phyloP scores from a whole-genome alignment of 2,329 filamentous ascomycete genomes.

The Monosporascus sp. region DNA sequence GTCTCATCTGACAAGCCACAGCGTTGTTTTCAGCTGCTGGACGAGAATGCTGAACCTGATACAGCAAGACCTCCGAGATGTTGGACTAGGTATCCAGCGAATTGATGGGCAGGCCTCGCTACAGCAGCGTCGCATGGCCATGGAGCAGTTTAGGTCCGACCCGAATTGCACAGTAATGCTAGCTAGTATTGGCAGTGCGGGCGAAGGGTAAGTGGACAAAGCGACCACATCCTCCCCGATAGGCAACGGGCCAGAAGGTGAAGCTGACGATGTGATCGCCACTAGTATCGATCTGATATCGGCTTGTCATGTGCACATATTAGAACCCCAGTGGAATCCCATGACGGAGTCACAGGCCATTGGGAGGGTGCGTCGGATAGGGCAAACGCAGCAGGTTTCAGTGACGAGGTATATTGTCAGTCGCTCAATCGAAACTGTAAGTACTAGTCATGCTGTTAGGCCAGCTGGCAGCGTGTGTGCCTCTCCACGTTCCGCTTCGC shows the following conservation, averaged over 20 bases:
- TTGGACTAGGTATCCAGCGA: slow-evolving; percentile 9
- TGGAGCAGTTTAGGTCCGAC: slow-evolving; percentile 15
- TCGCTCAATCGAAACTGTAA: slow-evolving; percentile 14
- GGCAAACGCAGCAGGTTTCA: slow-evolving; percentile 19
- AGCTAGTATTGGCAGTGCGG: slow-evolving; percentile 24
- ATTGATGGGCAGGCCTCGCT: slow-evolving; percentile 22
- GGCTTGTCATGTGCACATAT: slow-evolving; percentile 23
- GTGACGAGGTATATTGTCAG: slow-evolving; percentile 23
- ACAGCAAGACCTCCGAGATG: slow-evolving; percentile 4
- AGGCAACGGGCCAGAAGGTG: no score
- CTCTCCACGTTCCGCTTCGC: background rate
- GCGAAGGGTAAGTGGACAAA: slow-evolving; percentile 20
- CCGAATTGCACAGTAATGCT: slow-evolving; percentile 22
- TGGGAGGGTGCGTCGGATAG: slow-evolving; percentile 25
- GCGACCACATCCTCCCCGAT: no score
- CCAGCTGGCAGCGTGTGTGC: no score
- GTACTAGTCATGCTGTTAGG: background rate
- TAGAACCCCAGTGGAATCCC: slow-evolving; percentile 31
- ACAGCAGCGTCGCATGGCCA: slow-evolving; percentile 3
- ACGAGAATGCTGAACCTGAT: slow-evolving; percentile 25
- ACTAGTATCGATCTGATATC: slow-evolving; percentile 21
- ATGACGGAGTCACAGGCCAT: slow-evolving; percentile 28
- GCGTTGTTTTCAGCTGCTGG: slow-evolving; percentile 26
- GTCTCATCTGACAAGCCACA: slow-evolving; percentile 1
- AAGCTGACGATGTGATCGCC: background rate